Conservation (phyloP, 2,329 filamentous ascomycete species). For the Cadophora gregata region DNA sequence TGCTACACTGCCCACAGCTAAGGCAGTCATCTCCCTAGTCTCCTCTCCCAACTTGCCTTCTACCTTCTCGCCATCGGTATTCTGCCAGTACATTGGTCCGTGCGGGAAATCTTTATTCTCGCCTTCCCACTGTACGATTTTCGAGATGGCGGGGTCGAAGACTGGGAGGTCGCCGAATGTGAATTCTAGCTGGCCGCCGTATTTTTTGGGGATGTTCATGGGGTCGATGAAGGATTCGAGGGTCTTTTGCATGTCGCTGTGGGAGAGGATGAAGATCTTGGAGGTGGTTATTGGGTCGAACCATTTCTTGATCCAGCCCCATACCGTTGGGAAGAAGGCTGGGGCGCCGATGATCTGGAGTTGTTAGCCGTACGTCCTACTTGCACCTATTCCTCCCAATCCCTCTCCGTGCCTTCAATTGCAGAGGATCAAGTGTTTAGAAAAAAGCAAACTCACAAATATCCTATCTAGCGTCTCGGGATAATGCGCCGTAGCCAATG, state of each 20-base stretch:
- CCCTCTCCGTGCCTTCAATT: background rate
- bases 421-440: background rate
- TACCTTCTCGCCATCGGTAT: slow-evolving; percentile 43
- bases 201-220: slow-evolving; percentile 84
- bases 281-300: slow-evolving; percentile 92
- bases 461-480: slow-evolving; percentile 90
- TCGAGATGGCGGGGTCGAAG: slow-evolving; percentile 67
- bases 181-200: slow-evolving; percentile 87
- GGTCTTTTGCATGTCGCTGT: slow-evolving; percentile 75
- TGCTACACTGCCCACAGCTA: slow-evolving; percentile 57
- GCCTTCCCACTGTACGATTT: slow-evolving; percentile 58
- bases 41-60: slow-evolving; percentile 38
- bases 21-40: slow-evolving; percentile 53
- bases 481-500: slow-evolving; percentile 90
- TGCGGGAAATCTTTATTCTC: slow-evolving; percentile 58
- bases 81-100: slow-evolving; percentile 64
- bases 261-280: slow-evolving; percentile 90
- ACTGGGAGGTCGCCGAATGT: slow-evolving; percentile 76
- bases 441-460: slow-evolving; percentile 51
- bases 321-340: slow-evolving; percentile 88
- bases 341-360: slow-evolving; percentile 83
- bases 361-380: slow-evolving; percentile 1
- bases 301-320: slow-evolving; percentile 96
- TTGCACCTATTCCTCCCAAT: background rate
- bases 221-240: slow-evolving; percentile 82